Evolutionary conservation across 2,329 filamentous ascomycete species (phyloP).

Genomic region (Emericellopsis atlantica): DNA sequence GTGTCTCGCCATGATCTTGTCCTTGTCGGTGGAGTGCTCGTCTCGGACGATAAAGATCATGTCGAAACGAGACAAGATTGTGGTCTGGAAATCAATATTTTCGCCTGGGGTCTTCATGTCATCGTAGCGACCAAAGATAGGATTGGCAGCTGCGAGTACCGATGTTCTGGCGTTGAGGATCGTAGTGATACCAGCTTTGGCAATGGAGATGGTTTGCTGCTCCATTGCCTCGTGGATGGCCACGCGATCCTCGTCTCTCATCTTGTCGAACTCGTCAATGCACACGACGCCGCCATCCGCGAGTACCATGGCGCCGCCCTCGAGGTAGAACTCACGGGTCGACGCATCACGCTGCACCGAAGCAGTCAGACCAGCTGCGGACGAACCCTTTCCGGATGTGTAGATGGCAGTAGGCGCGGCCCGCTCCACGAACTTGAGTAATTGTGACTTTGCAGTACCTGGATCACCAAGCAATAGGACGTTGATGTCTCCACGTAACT

Average conservation of each 20-base stretch:
- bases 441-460: conserved; percentile 93
- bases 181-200: conserved; percentile 95
- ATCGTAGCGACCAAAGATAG: conserved; percentile 95
- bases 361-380: conserved; percentile 90
- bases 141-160: conserved; percentile 89
- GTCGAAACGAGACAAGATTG: conserved; percentile 94
- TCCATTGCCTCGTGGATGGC: conserved; percentile 99
- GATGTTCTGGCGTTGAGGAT: conserved; percentile 94
- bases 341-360: conserved; percentile 89
- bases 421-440: conserved; percentile 95
- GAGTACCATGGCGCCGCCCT: conserved; percentile 96
- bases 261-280: conserved; percentile 99
- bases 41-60: conserved; percentile 99
- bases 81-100: conserved; percentile 99
- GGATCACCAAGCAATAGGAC: conserved; percentile 93
- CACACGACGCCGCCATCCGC: conserved; percentile 95
- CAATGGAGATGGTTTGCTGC: conserved; percentile 97
- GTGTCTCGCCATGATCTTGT: conserved; percentile 90
- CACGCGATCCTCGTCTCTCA: conserved; percentile 94
- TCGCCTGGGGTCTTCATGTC: conserved; percentile 96
- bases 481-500: conserved; percentile 93
- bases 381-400: conserved; percentile 96
- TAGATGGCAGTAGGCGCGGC: conserved; percentile 95
- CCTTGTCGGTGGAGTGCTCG: conserved; percentile 78
- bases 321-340: conserved; percentile 92